Conservation (phyloP, 164 flowering plant species). For the Vitis rotundifolia region DNA sequence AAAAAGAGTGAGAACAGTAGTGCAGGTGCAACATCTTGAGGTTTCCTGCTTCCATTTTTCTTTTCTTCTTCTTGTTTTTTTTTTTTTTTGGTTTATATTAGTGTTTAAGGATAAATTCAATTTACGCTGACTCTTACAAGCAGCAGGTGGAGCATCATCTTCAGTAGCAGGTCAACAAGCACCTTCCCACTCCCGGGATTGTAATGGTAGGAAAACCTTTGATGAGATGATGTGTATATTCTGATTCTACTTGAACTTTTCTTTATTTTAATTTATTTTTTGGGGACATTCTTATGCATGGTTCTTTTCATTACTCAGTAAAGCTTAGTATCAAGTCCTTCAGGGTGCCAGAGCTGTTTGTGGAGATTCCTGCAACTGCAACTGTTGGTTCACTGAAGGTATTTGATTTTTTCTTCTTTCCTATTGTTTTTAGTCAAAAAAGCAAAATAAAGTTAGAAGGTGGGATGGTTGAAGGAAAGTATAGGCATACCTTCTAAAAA, state of each 20-base stretch:
- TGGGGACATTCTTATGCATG: constrained; percentile 6
- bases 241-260: neutral
- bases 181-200: constrained; percentile 25
- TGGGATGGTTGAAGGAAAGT: no score
- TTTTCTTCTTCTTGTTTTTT: neutral
- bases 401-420: neutral
- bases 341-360: constrained; percentile 43
- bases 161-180: constrained; percentile 24
- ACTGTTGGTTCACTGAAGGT: constrained; percentile 54
- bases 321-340: constrained; percentile 48
- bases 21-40: constrained; percentile 21
- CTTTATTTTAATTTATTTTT: neutral
- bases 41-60: constrained; percentile 9
- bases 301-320: constrained; percentile 29
- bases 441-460: no score
- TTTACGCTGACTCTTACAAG: neutral
- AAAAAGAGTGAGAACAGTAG: constrained; percentile 15
- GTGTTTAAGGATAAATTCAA: no score
- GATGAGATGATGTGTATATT: neutral
- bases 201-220: constrained; percentile 30
- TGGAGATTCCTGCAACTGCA: constrained; percentile 48
- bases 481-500: no score
- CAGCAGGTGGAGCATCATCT: constrained; percentile 25
- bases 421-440: no score
- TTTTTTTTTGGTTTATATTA: neutral